Evolutionary conservation across 1,284 basidiomycete genomes (phyloP).

Genomic region (Cryptococcus sp.): DNA sequence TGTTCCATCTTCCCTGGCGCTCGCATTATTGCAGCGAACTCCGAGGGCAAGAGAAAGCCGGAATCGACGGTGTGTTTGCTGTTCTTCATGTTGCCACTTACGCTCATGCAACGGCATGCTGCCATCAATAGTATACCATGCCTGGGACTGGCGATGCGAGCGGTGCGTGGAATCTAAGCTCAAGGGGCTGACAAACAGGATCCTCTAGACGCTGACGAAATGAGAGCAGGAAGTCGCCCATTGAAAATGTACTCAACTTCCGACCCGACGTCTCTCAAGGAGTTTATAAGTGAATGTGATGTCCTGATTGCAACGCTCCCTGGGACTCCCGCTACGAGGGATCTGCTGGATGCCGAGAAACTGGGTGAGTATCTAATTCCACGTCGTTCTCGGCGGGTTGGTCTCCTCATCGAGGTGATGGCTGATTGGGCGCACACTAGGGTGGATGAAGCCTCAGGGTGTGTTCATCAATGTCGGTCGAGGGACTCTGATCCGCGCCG

Average conservation of each 20-base stretch:
- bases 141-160: conserved; percentile 47
- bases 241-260: conserved; percentile 44
- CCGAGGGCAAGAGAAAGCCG: conserved; percentile 35
- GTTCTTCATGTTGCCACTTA: background rate
- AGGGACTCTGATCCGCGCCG: conserved; percentile 36
- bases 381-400: no score
- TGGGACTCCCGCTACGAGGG: conserved; percentile 38
- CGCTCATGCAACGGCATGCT: background rate
- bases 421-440: conserved; percentile 6
- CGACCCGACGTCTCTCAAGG: conserved; percentile 36
- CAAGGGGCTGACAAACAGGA: background rate
- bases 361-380: conserved; percentile 34
- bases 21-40: conserved; percentile 49
- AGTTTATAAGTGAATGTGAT: conserved; percentile 44
- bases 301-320: conserved; percentile 48
- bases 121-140: conserved; percentile 34
- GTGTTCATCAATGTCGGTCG: conserved; percentile 48
- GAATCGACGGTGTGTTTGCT: conserved; percentile 38
- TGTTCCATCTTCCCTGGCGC: conserved; percentile 26
- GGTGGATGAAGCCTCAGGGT: conserved; percentile 33
- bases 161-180: conserved; percentile 20
- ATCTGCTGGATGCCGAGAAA: conserved; percentile 41
- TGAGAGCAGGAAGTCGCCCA: conserved; percentile 28
- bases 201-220: no score
- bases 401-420: conserved; percentile 1